A percentile compares a stretch with the other conserved stretches of the same genome.
Evolutionary conservation across 2,329 filamentous ascomycete genomes (phyloP).

Genomic region (Coniochaeta sp.): DNA sequence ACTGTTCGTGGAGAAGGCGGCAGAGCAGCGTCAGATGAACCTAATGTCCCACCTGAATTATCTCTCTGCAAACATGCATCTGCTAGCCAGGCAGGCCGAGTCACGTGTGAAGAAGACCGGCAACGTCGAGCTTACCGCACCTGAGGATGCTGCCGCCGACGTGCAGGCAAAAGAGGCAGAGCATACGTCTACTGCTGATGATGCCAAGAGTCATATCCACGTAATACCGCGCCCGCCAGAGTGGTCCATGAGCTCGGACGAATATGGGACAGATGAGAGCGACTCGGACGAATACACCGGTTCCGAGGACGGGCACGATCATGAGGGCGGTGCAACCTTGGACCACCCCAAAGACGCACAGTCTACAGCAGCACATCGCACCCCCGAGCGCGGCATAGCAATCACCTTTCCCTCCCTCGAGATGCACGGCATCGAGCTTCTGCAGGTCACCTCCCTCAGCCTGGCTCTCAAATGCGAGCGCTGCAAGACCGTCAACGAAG

Average conservation of each 20-base stretch:
- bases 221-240: conserved; percentile 67
- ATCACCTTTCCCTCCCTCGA: conserved; percentile 73
- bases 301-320: conserved; percentile 30
- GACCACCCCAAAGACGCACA: conserved; percentile 12
- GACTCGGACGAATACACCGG: conserved; percentile 42
- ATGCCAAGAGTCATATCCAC: conserved; percentile 58
- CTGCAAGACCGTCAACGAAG: conserved; percentile 67
- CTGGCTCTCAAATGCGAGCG: conserved; percentile 71
- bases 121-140: conserved; percentile 8
- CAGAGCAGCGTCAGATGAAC: conserved; percentile 50
- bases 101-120: conserved; percentile 12
- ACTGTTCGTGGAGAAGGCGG: conserved; percentile 54
- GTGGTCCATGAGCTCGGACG: conserved; percentile 49
- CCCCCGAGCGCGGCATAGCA: conserved; percentile 61
- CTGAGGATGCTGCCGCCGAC: conserved; percentile 11
- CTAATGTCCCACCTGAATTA: conserved; percentile 72
- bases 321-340: conserved; percentile 34
- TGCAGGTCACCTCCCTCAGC: conserved; percentile 60
- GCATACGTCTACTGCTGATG: conserved; percentile 17
- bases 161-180: conserved; percentile 14
- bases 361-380: conserved; percentile 22
- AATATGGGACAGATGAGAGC: conserved; percentile 31
- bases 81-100: conserved; percentile 49
- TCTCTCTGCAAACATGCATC: conserved; percentile 62
- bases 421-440: conserved; percentile 67